A percentile compares a stretch with the other conserved stretches of the same genome.
These are phyloP conservation scores for Nicotiana tabacum DNA, from an alignment of 257 asterid genomes.

Conservation along the genomic window DNA sequence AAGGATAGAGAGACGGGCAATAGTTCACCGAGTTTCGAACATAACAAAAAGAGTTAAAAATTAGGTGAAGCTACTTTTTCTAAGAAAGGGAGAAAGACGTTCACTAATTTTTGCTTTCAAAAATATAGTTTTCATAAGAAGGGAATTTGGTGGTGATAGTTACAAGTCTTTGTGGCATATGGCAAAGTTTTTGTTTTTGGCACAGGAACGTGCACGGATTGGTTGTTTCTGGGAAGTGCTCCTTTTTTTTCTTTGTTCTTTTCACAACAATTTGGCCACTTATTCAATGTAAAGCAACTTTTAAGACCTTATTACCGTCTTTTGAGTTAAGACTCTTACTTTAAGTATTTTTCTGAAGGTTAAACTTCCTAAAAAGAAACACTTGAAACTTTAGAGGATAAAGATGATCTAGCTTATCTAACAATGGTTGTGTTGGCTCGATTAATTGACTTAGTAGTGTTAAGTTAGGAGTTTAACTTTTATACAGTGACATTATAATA, in stretches of 20 bases:
- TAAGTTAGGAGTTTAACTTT: neutral
- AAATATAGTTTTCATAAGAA: neutral
- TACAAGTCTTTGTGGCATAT: neutral
- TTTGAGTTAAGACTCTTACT: neutral
- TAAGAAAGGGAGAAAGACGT: neutral
- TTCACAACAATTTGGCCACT: neutral
- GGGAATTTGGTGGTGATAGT: neutral
- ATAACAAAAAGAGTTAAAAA: neutral
- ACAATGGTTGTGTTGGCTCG: too few species aligned
- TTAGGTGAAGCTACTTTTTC: neutral
- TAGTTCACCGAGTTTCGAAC: neutral
- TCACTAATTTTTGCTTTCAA: neutral
- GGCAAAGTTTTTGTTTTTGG: neutral
- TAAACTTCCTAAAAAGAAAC: too few species aligned
- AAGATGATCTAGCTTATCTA: too few species aligned
- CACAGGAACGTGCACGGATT: neutral
- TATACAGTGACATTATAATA: neutral
- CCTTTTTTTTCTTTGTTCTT: neutral
- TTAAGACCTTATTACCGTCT: neutral
- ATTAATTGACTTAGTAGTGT: neutral
- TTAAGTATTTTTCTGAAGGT: too few species aligned
- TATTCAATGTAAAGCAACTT: neutral
- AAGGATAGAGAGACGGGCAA: neutral
- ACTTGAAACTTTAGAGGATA: too few species aligned
- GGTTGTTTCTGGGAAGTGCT: neutral